Base-by-base conservation (phyloP, 1,284 basidiomycete genomes). In the Rhodofomes roseus region DNA sequence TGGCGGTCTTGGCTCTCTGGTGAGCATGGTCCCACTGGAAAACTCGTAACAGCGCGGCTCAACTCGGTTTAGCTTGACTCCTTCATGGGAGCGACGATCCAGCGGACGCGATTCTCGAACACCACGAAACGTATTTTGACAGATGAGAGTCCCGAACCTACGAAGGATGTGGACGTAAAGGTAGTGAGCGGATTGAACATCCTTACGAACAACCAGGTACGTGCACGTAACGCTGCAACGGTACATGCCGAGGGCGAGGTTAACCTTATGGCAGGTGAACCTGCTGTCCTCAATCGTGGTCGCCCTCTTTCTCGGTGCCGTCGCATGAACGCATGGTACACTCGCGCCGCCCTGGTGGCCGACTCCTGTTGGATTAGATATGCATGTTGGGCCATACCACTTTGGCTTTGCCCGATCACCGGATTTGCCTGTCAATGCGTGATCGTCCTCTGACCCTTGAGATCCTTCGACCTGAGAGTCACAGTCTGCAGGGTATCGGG, bases 201-300 rank as follows among this genome's bases (percentile, higher is more conserved):
- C 8, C 77, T 97, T 59, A 85, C 84, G 36, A 97, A 97, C 69
- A 94, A 93, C 66, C 88, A 90, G 76, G 90, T 87, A 53, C 66
- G 79, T 59, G 4, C 31, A n/a, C 27, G 14, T 31, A 25, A 20
- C 34, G 43, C 53, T 39, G n/a, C 34, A 4, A 48, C 46, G 25
- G 23, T 60, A 53, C 23, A 50, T 41, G 34, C 18, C 39, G 14
- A 5, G 48, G 8, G 37, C 31, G 11, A 11, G 31, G 5, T 34
- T 34, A 4, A 11, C 22, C 44, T 2, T 39, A 9, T 2, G 8
- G 18, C 29, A 68, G 67, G 67, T 68, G 23, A 68, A 68, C 39
- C 54, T 66, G 44, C 23, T 66, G 4, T 69, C 68, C 20, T 68
- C 68, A 9, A 65, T 69, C 25, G 56, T 57, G 25, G 63, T 62